Percentiles rank a stretch among this genome's conserved stretches.
Evolutionary conservation across 2,329 filamentous ascomycete genomes (phyloP).

Genomic region (Aquanectria penicillioides): DNA sequence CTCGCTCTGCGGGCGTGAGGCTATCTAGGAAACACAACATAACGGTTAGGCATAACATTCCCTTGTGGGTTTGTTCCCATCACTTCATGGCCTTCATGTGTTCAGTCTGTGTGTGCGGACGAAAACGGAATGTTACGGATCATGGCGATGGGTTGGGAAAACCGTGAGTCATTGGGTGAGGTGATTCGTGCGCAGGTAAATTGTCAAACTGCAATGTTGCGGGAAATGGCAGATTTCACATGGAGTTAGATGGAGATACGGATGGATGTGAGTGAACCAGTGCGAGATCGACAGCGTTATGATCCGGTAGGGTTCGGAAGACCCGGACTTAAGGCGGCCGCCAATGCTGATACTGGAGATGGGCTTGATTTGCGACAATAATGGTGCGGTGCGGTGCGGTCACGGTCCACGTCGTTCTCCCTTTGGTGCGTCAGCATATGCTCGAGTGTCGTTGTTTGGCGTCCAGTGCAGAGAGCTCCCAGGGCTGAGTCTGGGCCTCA

Average conservation of each 20-base stretch:
- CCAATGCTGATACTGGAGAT: background rate
- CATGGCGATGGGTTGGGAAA: background rate
- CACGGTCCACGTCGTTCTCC: background rate
- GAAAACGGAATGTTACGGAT: background rate
- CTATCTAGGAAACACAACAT: constrained; percentile 9
- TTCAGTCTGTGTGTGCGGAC: background rate
- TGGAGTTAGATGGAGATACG: constrained; percentile 24
- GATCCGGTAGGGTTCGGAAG: constrained; percentile 25
- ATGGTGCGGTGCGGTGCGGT: background rate
- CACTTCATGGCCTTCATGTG: background rate
- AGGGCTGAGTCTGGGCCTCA: constrained; percentile 18
- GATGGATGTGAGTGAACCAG: too few species aligned
- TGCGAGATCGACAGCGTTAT: constrained; percentile 14
- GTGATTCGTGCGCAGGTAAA: too few species aligned
- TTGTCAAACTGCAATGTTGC: constrained; percentile 14
- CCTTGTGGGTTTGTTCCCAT: background rate
- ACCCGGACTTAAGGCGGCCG: constrained; percentile 34
- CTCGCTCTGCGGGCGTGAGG: background rate
- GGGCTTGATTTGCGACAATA: background rate
- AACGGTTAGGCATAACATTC: constrained; percentile 33
- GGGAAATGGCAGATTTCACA: constrained; percentile 14
- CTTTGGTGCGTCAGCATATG: background rate
- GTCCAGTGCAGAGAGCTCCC: too few species aligned
- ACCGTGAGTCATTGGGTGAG: background rate
- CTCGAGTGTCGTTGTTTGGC: background rate